Base-by-base conservation (phyloP, 495 filamentous ascomycete genomes). In the Penicillium odoratum region DNA sequence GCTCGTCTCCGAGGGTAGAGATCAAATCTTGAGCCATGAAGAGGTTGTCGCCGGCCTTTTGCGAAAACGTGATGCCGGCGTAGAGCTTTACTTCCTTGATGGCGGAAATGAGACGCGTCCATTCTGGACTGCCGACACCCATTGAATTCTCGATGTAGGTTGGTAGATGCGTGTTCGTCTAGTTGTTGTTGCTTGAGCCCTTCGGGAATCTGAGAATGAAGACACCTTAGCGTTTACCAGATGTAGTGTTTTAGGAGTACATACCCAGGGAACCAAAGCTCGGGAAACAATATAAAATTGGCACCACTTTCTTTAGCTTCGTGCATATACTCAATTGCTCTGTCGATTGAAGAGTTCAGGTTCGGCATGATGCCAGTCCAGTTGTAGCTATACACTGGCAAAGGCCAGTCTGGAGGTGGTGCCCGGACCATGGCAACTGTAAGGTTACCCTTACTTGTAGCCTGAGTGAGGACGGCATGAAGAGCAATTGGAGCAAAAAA, bases 371-470 rank as follows among this genome's bases (percentile, higher is more conserved):
- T 16, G 16, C 18, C 16, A 25, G 15, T 26, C 49, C 31, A 40
- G 25, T 52, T 40, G 11, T 40, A 13, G 21, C 30, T 40, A 21
- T 21, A 21, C 31, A 52, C 25, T 13, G 49, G 49, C 10, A 52
- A n/a, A 18, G 49, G 31, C 31, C 31, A 52, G 34, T 38, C 25
- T 11, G 15, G 3, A 9, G 49, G 49, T 16, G 30, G 30, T 15
- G 9, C 49, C 3, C 49, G 30, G 25, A 52, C 49, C 6, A 25
- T 7, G 26, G 49, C 49, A 40, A 52, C 26, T 76, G 21, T 21
- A 21, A 21, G 21, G 21, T 21, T 21, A 21, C 21, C 21, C 21
- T 21, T 21, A 2, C 21, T 21, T 21, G 21, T 21, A 21, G 21
- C 21, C 2, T 21, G 21, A 21, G 21, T 21, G 21, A 21, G 21